Evolutionary conservation across 2,329 filamentous ascomycete genomes (phyloP), one percentile per base, ranked within the genome.

Genomic region (Curvularia spicifera): DNA sequence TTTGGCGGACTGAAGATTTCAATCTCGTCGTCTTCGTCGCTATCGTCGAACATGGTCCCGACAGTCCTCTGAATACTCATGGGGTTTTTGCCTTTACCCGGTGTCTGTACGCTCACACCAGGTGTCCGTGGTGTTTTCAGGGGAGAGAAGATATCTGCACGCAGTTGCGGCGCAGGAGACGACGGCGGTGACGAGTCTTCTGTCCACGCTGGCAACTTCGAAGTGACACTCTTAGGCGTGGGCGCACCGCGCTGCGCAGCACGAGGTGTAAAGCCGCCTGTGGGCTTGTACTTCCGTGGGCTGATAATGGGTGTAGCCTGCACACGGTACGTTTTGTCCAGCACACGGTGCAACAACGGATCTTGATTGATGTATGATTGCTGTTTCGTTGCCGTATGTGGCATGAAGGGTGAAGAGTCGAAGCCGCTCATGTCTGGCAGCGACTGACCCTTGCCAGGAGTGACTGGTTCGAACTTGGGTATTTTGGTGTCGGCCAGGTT

Each of bases 271-370:
- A 75, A 73, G 0, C 69, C 73, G 12, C 70, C 69, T 3, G 71
- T 71, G 1, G 77, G 75, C 28, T 79, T 80, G 64, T 81, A 79
- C 57, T 81, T 80, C 5, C 75, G 74, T 40, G 79, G 80, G 9
- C 87, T 89, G n/a, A 87, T 88, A 66, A 95, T 88, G 0, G 95
- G 95, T 9, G 95, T 99, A 5, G 94, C 92, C 77, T 96, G 91
- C 24, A 99, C 84, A 31, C 94, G 91, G 80, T 96, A 99, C 57
- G 91, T 97, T 78, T 96, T 97, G 81, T 98, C 93, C 5, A 96
- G 86, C n/a, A 98, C 84, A 57, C 90, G 91, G 76, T 98, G 94
- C 40, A 99, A 84, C 8, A 98, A 82, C 2, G 91, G 91, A 72
- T 97, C 92, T 59, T 87, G 85, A 69, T 78, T 80, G 75, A 56